These are phyloP conservation scores for Gossypium turneri DNA, from an alignment of 345 rosid species.

Conservation along the genomic window DNA sequence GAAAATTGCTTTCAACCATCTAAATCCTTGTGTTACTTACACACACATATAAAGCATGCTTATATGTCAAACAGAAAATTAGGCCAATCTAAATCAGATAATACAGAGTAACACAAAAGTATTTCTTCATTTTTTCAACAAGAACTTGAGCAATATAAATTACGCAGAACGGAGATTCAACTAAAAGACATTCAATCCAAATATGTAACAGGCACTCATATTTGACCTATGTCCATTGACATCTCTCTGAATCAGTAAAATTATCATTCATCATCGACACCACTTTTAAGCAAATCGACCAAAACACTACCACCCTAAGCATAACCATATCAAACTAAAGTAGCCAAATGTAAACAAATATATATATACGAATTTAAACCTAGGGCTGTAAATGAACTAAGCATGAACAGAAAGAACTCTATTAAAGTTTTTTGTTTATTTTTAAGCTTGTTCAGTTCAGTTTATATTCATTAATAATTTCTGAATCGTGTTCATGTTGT, in stretches of 20 bases:
- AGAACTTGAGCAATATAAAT: conserved; percentile 1
- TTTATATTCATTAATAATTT: no score
- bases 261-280: neutral
- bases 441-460: no score
- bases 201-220: neutral
- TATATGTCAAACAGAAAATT: neutral
- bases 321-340: neutral
- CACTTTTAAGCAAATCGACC: neutral
- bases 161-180: neutral
- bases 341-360: neutral
- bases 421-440: no score
- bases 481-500: no score
- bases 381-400: no score
- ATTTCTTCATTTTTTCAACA: neutral
- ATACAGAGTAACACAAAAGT: neutral
- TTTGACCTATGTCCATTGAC: neutral
- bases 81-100: neutral
- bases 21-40: neutral
- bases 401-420: no score
- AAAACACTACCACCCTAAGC: neutral
- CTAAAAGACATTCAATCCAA: neutral
- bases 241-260: neutral
- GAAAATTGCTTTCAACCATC: neutral
- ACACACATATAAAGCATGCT: neutral
- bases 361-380: no score